Evolutionary conservation across 371 early-diverging fungal genomes (phyloP).

Genomic region (Mortierella sp.): DNA sequence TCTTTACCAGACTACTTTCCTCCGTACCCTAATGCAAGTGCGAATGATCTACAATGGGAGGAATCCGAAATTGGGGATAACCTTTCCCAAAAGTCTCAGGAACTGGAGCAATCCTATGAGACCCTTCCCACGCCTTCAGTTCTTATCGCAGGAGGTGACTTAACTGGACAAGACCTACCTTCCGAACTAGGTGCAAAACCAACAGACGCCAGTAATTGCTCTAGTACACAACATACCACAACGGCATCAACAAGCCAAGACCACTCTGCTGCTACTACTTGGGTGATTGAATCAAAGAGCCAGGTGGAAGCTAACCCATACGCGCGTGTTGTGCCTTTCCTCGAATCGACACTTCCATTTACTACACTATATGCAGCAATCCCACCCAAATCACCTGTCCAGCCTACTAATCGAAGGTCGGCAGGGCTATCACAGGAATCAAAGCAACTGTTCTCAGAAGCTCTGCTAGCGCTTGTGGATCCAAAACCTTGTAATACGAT

Average conservation of each 20-base stretch:
- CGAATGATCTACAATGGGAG: conserved; percentile 1
- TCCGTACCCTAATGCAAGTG: conserved; percentile 26
- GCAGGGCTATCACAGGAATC: conserved; percentile 25
- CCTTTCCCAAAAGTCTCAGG: too few species aligned
- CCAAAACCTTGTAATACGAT: conserved; percentile 13
- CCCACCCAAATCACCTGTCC: conserved; percentile 10
- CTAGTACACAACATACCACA: neutral
- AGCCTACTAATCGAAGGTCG: neutral
- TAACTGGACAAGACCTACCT: too few species aligned
- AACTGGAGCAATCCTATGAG: too few species aligned
- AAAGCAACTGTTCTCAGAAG: conserved; percentile 39
- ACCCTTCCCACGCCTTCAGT: too few species aligned
- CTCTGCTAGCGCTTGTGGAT: conserved; percentile 33
- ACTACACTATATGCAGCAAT: conserved; percentile 29
- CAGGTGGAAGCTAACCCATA: conserved; percentile 58
- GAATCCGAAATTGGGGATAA: conserved; percentile 5
- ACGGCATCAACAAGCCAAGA: too few species aligned
- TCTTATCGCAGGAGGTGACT: too few species aligned
- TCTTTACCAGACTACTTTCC: conserved; percentile 47
- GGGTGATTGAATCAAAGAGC: too few species aligned
- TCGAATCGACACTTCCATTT: conserved; percentile 57
- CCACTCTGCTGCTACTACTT: too few species aligned
- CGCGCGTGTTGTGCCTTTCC: conserved; percentile 61
- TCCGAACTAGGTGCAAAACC: too few species aligned
- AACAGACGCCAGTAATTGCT: neutral